A percentile compares a stretch with the other conserved stretches of the same genome.
Conservation (phyloP, 345 rosid genomes). For the Draba incana region DNA sequence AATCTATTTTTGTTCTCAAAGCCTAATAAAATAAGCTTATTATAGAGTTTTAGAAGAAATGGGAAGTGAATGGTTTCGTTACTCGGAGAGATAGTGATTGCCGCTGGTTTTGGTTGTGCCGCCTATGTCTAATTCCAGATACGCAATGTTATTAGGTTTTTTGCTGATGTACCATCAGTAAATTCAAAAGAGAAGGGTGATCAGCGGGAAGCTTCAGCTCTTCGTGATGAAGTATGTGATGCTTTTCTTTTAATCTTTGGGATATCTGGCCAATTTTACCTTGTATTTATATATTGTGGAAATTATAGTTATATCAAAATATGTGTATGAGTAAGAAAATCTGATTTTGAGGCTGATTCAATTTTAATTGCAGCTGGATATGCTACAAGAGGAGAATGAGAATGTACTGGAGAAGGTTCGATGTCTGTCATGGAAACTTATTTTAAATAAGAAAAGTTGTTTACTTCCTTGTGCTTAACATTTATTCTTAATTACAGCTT, state of each 20-base stretch:
- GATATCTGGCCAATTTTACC: conserved; percentile 14
- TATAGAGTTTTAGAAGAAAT: conserved; percentile 25
- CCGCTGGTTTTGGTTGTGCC: background rate
- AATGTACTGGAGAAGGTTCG: conserved; percentile 65
- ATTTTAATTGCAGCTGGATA: conserved; percentile 76
- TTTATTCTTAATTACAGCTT: conserved; percentile 59
- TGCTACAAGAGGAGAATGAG: conserved; percentile 95
- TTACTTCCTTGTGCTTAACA: conserved; percentile 28
- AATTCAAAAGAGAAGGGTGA: conserved; percentile 66
- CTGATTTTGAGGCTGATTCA: conserved; percentile 37
- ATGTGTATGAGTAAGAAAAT: conserved; percentile 14
- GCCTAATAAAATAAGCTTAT: background rate
- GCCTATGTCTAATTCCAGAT: conserved; percentile 15
- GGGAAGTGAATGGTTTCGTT: conserved; percentile 6
- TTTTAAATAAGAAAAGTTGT: conserved; percentile 17
- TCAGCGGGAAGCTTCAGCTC: conserved; percentile 93
- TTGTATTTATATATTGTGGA: conserved; percentile 3
- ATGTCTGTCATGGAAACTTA: conserved; percentile 8
- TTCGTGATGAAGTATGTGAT: conserved; percentile 89
- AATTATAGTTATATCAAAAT: background rate
- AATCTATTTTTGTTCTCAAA: background rate
- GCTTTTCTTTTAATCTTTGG: conserved; percentile 14
- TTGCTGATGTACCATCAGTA: conserved; percentile 58
- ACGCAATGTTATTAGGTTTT: conserved; percentile 57
- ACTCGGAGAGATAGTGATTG: background rate